Conservation (phyloP, 768 basidiomycete species). For the Leccinum boreale region DNA sequence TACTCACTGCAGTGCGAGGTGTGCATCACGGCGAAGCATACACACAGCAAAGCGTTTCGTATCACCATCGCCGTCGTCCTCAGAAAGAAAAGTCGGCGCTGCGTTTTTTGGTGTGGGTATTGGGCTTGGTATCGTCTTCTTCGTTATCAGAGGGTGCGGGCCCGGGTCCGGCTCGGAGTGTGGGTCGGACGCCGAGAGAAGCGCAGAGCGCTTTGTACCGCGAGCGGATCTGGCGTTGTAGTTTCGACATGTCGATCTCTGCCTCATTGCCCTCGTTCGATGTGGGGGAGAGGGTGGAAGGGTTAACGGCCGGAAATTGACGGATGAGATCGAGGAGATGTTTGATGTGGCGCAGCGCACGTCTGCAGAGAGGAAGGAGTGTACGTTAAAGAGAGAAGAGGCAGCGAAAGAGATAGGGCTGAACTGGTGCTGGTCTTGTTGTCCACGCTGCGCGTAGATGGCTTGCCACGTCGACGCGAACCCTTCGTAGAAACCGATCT, state of each 20-base stretch:
- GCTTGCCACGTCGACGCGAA: constrained; percentile 67
- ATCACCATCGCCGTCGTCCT: background rate
- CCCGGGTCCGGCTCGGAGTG: constrained; percentile 32
- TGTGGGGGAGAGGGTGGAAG: constrained; percentile 33
- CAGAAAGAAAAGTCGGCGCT: constrained; percentile 4
- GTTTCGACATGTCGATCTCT: constrained; percentile 62
- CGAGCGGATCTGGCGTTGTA: constrained; percentile 82
- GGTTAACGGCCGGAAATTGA: constrained; percentile 78
- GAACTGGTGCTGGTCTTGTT: constrained; percentile 1
- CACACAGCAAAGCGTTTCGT: too few species aligned
- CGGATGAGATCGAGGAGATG: constrained; percentile 68
- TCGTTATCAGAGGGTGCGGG: background rate
- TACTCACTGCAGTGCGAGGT: too few species aligned
- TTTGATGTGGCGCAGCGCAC: constrained; percentile 58
- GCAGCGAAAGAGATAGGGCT: background rate
- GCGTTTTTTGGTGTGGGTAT: background rate
- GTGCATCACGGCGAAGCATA: too few species aligned
- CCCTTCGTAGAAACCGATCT: constrained; percentile 91
- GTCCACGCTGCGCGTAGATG: too few species aligned
- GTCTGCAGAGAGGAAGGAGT: constrained; percentile 34
- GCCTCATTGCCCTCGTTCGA: constrained; percentile 31
- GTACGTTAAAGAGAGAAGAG: background rate
- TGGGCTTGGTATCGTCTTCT: too few species aligned
- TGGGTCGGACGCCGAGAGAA: constrained; percentile 64
- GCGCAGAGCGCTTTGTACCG: constrained; percentile 87